A percentile compares a stretch with the other conserved stretches of the same genome.
Conservation (phyloP, 345 rosid genomes). For the Moricandia arvensis region DNA sequence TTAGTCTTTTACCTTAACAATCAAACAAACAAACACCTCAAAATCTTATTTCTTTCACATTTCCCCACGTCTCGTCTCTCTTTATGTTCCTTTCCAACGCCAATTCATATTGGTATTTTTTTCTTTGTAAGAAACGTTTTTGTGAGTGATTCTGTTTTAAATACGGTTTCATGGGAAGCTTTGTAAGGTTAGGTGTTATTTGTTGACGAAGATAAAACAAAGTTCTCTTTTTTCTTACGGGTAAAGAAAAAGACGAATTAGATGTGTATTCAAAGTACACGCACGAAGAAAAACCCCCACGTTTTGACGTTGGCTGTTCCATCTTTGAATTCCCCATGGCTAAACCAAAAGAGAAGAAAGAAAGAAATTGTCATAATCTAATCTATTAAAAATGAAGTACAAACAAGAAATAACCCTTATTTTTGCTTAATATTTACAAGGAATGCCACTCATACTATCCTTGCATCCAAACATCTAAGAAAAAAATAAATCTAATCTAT, state of each 20-base stretch:
- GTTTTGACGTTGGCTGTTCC: constrained; percentile 8
- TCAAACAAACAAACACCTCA: neutral
- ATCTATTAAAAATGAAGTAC: no score
- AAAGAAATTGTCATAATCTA: no score
- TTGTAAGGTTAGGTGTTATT: neutral
- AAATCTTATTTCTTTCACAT: constrained; percentile 1
- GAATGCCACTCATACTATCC: no score
- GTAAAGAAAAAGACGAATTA: neutral
- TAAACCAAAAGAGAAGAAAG: no score
- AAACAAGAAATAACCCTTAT: no score
- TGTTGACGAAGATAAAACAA: constrained; percentile 7
- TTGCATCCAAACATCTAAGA: no score
- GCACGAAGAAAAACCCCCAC: neutral
- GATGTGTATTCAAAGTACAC: neutral
- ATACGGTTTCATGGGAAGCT: neutral
- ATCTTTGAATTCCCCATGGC: neutral
- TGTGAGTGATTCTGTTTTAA: neutral
- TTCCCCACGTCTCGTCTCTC: constrained; percentile 17
- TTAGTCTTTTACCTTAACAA: no score
- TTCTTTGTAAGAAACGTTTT: neutral
- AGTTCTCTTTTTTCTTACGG: neutral
- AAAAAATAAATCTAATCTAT: no score
- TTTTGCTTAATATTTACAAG: no score
- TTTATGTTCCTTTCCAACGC: neutral
- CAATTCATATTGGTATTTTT: neutral